Percentiles rank a stretch among this genome's conserved stretches.
These are phyloP conservation scores for Allium sativum DNA, from an alignment of 106 monocot genomes.

Conservation along the genomic window DNA sequence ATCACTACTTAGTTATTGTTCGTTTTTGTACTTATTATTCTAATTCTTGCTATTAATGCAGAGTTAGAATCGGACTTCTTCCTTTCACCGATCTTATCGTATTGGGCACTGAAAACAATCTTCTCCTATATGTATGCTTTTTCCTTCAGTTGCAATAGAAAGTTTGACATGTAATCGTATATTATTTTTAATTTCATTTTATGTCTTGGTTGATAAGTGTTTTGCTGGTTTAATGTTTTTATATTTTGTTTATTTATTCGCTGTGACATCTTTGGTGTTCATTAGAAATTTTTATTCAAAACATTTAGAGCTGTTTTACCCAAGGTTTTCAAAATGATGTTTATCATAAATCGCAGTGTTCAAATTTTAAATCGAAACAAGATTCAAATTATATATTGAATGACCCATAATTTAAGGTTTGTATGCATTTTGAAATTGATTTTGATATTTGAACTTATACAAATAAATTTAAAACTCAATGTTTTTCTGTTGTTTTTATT, in stretches of 20 bases:
- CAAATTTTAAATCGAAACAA: too few relatives aligned
- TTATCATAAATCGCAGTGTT: background rate
- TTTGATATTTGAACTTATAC: too few relatives aligned
- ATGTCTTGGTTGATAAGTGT: background rate
- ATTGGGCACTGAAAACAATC: slow-evolving; percentile 45
- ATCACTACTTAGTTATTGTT: background rate
- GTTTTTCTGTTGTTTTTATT: too few relatives aligned
- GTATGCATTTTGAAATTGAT: too few relatives aligned
- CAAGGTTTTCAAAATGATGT: background rate
- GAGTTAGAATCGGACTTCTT: slow-evolving; percentile 45
- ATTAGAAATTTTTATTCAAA: background rate
- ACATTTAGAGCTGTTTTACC: background rate
- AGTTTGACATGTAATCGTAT: too few relatives aligned
- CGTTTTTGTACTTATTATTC: background rate
- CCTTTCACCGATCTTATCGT: slow-evolving; percentile 66
- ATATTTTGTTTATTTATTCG: background rate
- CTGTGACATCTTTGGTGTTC: background rate
- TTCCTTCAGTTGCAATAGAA: background rate
- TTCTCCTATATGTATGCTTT: slow-evolving; percentile 73
- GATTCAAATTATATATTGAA: too few relatives aligned
- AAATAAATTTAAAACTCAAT: too few relatives aligned
- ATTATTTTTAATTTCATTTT: background rate
- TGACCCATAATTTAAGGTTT: too few relatives aligned
- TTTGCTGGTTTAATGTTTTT: background rate
- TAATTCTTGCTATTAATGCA: slow-evolving; percentile 26